phyloP scores from a whole-genome alignment of 768 basidiomycete species.

The Tricholoma matsutake region DNA sequence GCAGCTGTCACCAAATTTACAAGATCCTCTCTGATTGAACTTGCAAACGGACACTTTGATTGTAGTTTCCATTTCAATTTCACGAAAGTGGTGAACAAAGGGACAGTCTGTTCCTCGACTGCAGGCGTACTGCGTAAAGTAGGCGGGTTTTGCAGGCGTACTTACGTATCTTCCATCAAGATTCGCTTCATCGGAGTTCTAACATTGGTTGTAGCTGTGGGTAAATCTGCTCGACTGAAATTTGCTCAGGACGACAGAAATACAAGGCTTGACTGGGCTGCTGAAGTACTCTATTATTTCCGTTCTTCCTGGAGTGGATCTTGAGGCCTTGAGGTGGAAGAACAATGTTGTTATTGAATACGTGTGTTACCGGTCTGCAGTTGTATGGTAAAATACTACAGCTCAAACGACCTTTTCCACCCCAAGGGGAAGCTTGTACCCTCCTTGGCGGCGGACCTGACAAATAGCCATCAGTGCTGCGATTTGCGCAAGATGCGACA shows the following conservation, averaged over 20 bases:
- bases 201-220: no score
- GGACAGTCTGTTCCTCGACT: not conserved
- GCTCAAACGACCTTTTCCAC: conserved; percentile 49
- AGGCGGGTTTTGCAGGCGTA: no score
- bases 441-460: conserved; percentile 66
- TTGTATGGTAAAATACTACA: not conserved
- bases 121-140: not conserved
- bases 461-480: not conserved
- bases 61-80: not conserved
- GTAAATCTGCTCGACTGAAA: no score
- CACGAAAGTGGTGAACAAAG: not conserved
- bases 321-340: no score
- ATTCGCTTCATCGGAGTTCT: no score
- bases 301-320: no score
- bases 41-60: conserved; percentile 5
- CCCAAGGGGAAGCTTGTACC: conserved; percentile 59
- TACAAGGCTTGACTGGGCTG: not conserved
- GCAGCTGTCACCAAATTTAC: conserved; percentile 10
- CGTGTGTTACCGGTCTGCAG: no score
- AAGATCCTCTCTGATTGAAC: conserved; percentile 10
- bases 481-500: not conserved
- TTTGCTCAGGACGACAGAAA: no score
- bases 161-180: no score
- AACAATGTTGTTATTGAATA: no score
- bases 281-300: no score